A percentile compares a stretch with the other conserved stretches of the same genome.
phyloP scores from a whole-genome alignment of 257 asterid genomes.

The Lithospermum erythrorhizon region DNA sequence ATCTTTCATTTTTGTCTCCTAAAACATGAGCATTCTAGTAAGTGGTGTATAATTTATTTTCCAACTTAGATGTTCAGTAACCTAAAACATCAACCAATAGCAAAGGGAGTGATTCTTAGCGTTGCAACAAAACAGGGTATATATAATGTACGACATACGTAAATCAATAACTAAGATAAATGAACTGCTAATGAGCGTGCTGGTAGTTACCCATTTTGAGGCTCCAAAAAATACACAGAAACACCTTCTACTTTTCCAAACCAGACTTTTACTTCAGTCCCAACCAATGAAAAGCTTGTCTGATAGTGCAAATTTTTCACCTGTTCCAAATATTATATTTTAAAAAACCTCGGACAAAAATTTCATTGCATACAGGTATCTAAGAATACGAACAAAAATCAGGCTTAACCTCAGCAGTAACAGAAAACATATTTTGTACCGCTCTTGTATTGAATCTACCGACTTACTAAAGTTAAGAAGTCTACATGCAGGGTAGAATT shows the following conservation, averaged over 20 bases:
- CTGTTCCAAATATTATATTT: slow-evolving; percentile 27
- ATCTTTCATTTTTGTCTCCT: too few species aligned
- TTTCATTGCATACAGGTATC: neutral
- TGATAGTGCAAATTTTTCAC: slow-evolving; percentile 72
- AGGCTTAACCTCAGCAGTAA: neutral
- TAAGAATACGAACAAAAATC: neutral
- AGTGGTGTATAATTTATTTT: neutral
- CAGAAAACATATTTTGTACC: neutral
- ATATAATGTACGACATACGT: neutral
- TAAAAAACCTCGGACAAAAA: neutral
- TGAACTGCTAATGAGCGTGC: slow-evolving; percentile 11
- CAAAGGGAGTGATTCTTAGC: neutral
- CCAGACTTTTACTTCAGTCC: slow-evolving; percentile 93
- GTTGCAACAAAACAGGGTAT: slow-evolving; percentile 1
- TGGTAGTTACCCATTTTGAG: slow-evolving; percentile 79
- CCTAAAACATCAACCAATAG: neutral
- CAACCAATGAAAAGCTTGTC: slow-evolving; percentile 78
- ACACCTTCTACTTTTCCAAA: slow-evolving; percentile 91
- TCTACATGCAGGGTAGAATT: too few species aligned
- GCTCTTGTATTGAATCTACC: neutral
- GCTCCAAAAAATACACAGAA: slow-evolving; percentile 90
- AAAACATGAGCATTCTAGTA: too few species aligned
- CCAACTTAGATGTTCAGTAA: neutral
- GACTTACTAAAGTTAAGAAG: too few species aligned
- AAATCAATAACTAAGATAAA: neutral